Evolutionary conservation across 2,329 filamentous ascomycete genomes (phyloP).

Genomic region (Penicillium sp.): DNA sequence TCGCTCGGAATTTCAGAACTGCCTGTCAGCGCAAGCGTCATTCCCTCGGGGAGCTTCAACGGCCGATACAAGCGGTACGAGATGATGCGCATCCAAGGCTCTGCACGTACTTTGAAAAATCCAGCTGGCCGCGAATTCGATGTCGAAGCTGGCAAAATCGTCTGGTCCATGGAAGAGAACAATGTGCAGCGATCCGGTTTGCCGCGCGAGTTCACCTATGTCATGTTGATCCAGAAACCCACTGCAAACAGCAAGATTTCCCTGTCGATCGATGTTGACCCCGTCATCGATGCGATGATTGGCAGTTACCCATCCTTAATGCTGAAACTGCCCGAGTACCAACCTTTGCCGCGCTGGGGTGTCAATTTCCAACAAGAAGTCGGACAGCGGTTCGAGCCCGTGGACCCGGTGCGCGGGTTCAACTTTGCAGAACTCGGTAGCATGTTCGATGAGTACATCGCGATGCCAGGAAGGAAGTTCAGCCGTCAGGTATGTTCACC

Average conservation of each 20-base stretch:
- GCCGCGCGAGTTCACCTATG: slow-evolving; percentile 54
- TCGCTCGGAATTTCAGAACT: slow-evolving; percentile 49
- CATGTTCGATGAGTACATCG: slow-evolving; percentile 48
- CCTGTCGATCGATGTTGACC: slow-evolving; percentile 46
- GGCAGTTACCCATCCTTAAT: slow-evolving; percentile 46
- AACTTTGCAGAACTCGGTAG: slow-evolving; percentile 48
- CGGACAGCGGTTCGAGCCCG: slow-evolving; percentile 47
- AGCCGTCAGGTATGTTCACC: slow-evolving; percentile 15
- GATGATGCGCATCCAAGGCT: slow-evolving; percentile 54
- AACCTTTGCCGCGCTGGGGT: slow-evolving; percentile 37
- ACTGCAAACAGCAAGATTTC: slow-evolving; percentile 39
- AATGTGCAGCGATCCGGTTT: slow-evolving; percentile 49
- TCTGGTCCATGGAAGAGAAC: slow-evolving; percentile 55
- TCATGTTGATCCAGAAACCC: slow-evolving; percentile 50
- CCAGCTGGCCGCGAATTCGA: slow-evolving; percentile 38
- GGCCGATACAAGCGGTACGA: slow-evolving; percentile 48
- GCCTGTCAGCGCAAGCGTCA: slow-evolving; percentile 45
- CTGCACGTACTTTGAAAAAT: slow-evolving; percentile 43
- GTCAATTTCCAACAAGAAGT: slow-evolving; percentile 46
- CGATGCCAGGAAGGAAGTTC: slow-evolving; percentile 47
- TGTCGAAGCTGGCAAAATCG: slow-evolving; percentile 47
- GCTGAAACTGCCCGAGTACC: slow-evolving; percentile 39
- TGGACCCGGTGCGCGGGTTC: slow-evolving; percentile 39
- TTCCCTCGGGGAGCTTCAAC: slow-evolving; percentile 44
- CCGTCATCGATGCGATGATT: slow-evolving; percentile 43